Evolutionary conservation across 257 asterid species (phyloP).

Genomic region (Solanum appendiculatum): DNA sequence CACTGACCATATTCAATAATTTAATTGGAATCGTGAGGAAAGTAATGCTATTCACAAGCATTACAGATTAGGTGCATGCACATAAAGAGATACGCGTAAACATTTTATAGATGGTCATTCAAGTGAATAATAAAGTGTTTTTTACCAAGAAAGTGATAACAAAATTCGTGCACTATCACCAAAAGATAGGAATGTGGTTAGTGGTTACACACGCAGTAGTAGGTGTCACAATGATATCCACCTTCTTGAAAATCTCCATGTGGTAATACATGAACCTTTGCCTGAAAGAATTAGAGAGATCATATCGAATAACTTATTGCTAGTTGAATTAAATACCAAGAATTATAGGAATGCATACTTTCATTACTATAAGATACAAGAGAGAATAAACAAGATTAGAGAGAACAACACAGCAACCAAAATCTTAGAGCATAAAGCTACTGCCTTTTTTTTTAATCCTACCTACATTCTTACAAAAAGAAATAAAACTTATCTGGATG

Average conservation of each 20-base stretch:
- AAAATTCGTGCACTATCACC: neutral
- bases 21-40: neutral
- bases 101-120: neutral
- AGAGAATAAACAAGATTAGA: neutral
- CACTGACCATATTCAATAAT: neutral
- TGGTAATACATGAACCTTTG: constrained; percentile 77
- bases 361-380: neutral
- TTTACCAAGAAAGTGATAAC: neutral
- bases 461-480: neutral
- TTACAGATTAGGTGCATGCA: neutral
- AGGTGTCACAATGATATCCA: constrained; percentile 89
- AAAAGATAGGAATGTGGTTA: neutral
- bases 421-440: neutral
- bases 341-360: neutral
- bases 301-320: neutral
- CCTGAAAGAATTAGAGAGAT: constrained; percentile 29
- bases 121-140: neutral
- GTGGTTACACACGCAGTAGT: constrained; percentile 64
- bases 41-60: neutral
- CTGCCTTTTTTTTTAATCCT: neutral
- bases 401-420: neutral
- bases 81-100: neutral
- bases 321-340: neutral
- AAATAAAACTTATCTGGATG: neutral
- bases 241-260: constrained; percentile 64